Evolutionary conservation across 192 early-diverging fungal species (phyloP), one percentile per base, ranked within the genome.

Genomic region (Allomyces macrogynus): DNA sequence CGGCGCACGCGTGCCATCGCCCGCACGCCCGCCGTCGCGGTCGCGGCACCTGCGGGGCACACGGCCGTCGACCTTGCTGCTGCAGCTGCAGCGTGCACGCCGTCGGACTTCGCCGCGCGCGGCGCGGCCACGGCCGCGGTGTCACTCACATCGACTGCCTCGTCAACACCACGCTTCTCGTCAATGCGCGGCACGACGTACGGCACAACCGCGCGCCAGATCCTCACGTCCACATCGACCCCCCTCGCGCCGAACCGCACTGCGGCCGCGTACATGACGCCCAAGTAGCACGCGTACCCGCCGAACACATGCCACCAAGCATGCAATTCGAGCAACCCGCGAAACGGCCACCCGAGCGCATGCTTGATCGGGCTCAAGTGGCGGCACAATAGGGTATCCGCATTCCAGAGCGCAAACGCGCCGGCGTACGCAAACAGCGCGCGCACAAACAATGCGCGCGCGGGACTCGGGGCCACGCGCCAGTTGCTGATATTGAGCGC

Each of bases 221-320:
- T 16, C 2, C 16, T 1, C 49, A n/a, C 49, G 16, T 57, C 49
- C 49, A 14, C 49, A 5, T n/a, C 2, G 16, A 57, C 49, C 12
- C 16, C 49, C 49, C 16, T n/a, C 49, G 49, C 49, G 49, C 3
- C 20, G 49, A n/a, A 14, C 2, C 49, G 49, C 49, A n/a, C 49
- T 7, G 49, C 49, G 49, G 20, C 49, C 49, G 49, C 20, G 20
- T 57, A 57, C 49, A n/a, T 57, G 49, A 57, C 9, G 49, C 49
- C 16, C 49, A 57, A 14, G 20, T 57, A 57, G 16, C 49, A 57
- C 14, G 63, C 65, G 23, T 70, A 64, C 10, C 32, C 32, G 5
- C 4, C 68, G 11, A 71, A 44, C 69, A 77, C 65, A 64, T 80
- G 78, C 78, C 78, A 80, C 76, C 73, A 80, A 10, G 66, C 71